These are phyloP conservation scores for Pichia rugopelliculosa DNA, from an alignment of 805 yeast genomes.

Conservation along the genomic window DNA sequence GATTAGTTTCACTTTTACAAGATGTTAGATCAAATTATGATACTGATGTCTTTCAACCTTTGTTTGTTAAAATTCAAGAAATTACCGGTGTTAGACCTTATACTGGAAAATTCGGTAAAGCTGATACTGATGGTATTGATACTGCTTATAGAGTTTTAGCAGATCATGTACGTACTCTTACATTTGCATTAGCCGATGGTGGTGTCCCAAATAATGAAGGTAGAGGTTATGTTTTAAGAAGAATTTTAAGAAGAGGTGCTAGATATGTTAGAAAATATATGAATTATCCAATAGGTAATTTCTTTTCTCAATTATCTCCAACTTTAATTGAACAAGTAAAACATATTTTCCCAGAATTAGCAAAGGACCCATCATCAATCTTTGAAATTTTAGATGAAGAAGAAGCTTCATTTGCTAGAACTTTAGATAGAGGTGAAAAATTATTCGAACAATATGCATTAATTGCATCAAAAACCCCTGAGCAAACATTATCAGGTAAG, in stretches of 20 bases:
- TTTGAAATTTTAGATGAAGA: slow-evolving; percentile 93
- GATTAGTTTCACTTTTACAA: slow-evolving; percentile 91
- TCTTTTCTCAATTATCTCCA: slow-evolving; percentile 88
- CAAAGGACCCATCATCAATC: slow-evolving; percentile 60
- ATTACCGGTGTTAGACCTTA: slow-evolving; percentile 90
- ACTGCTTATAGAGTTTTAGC: slow-evolving; percentile 98
- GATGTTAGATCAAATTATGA: slow-evolving; percentile 90
- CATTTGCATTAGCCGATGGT: slow-evolving; percentile 95
- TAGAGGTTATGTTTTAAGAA: slow-evolving; percentile 94
- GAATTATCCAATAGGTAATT: slow-evolving; percentile 90
- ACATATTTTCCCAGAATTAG: slow-evolving; percentile 88
- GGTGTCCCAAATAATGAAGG: slow-evolving; percentile 99
- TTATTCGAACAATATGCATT: slow-evolving; percentile 89
- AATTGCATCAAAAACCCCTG: slow-evolving; percentile 66
- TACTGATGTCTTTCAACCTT: slow-evolving; percentile 91
- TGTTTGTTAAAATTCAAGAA: slow-evolving; percentile 80
- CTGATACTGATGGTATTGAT: slow-evolving; percentile 90
- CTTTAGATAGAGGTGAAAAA: slow-evolving; percentile 96
- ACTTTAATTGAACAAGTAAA: slow-evolving; percentile 83
- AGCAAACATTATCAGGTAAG: slow-evolving; percentile 75
- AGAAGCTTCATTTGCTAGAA: slow-evolving; percentile 89
- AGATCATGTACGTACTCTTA: slow-evolving; percentile 95
- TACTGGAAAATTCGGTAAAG: slow-evolving; percentile 87
- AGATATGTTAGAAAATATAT: slow-evolving; percentile 94
- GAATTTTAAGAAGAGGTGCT: slow-evolving; percentile 96